Base-by-base conservation (phyloP, 2,329 filamentous ascomycete species). In the Stachybotrys chlorohalonatus region DNA sequence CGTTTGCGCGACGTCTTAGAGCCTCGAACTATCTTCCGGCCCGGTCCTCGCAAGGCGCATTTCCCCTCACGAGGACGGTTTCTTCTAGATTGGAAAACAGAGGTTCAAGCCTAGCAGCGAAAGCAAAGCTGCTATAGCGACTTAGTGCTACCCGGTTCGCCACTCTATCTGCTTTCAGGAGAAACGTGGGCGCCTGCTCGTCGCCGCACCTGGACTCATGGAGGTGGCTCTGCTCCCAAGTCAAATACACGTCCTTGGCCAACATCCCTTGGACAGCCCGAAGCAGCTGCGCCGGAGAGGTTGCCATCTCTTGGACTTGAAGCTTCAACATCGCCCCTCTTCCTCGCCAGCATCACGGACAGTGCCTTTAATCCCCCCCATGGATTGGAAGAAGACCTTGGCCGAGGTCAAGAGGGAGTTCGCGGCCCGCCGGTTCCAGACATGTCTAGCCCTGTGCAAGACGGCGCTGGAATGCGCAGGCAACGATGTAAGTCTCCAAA, bases 381-480 rank as follows among this genome's bases (percentile, higher is more conserved):
- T 16, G 16, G 46, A 47, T 2, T 47, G 46, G 46, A 47, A 47
- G 46, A 47, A 47, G 46, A n/a, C 7, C 15, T n/a, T 47, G 46
- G 46, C 46, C 7, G 15, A 24, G 17, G 46, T 47, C 15, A 47
- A 47, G 46, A n/a, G 46, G 16, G 46, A 47, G n/a, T 47, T 16
- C n/a, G 16, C 17, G 9, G 46, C 46, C 8, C 15, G 15, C 11
- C 9, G 16, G 46, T 47, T 16, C n/a, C 46, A 47, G n/a, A 24
- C 46, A 8, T 47, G 46, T n/a, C 17, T 24, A n/a, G 9, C 46
- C 46, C n/a, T 47, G 46, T 47, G 46, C 46, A n/a, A n/a, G 46
- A 8, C 3, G 17, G 7, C 46, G 9, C 64, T 84, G 39, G 73
- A 76, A 47, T 74, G 72, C 55, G 66, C 77, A 51, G 75, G 73